Base-by-base conservation (phyloP, 2,329 filamentous ascomycete species). In the Chaetomiaceae sp. region DNA sequence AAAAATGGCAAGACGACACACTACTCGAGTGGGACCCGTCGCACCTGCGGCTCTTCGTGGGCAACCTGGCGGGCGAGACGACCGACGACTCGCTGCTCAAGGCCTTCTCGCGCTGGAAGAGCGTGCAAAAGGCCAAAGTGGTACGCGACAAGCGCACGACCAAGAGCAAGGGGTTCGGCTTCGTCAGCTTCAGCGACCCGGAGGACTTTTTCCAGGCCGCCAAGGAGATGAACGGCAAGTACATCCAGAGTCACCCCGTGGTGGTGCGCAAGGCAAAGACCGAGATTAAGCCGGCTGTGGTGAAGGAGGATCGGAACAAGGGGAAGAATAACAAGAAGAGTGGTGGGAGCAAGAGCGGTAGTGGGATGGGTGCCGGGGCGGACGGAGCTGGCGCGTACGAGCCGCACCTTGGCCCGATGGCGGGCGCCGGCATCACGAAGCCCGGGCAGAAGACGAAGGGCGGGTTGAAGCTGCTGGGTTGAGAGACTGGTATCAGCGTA, bases 151-250 rank as follows among this genome's bases (percentile, higher is more conserved):
- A 96, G 77, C 85, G 91, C 55, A 96, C 92, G 1, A 94, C 88
- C 52, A 99, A 99, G 74, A 95, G 89, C 66, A 95, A 94, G 69
- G 94, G 92, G 0, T 99, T 89, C 68, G 94, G 94, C 3, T 99
- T 99, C 66, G 91, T 99, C 52, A 94, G 89, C 71, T 97, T 99
- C 73, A 87, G 85, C 64, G 89, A 96, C 67, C 89, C 91, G 27
- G 94, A 99, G 69, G 91, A 96, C 66, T 97, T 95, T 69, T 97
- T 99, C 77, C 84, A 89, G 65, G 92, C 94, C 1, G 92, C 91
- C 64, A 91, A 94, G 73, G 92, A 97, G 74, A 97, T 97, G 94
- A 89, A 96, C 66, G 91, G 91, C 63, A 97, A 99, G 74, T 99
- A 99, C 72, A 97, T 99, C 67, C 92, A 95, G 65, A 96, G 91